These are phyloP conservation scores for Teratosphaeria epicoccoides DNA, from an alignment of 2,329 filamentous ascomycete genomes.

Conservation along the genomic window DNA sequence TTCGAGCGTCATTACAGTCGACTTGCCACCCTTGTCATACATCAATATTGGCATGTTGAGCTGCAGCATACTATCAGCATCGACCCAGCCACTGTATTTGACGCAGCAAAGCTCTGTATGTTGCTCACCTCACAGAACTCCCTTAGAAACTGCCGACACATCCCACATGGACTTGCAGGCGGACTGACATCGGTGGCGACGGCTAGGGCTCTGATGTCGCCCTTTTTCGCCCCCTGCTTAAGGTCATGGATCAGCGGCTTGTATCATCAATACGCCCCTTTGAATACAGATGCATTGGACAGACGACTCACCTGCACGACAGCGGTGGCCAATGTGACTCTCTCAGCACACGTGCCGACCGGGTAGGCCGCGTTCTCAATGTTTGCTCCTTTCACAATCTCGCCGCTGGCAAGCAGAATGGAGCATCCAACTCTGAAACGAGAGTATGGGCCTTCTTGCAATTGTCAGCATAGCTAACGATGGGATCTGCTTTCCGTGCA, in stretches of 20 bases:
- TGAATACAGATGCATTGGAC: no score
- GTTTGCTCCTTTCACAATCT: constrained; percentile 63
- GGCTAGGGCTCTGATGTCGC: constrained; percentile 64
- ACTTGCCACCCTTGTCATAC: constrained; percentile 75
- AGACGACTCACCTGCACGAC: constrained; percentile 40
- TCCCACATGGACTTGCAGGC: constrained; percentile 62
- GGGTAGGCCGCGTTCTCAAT: constrained; percentile 91
- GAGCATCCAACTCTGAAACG: constrained; percentile 82
- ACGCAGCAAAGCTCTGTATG: not conserved
- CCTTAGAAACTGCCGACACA: constrained; percentile 74
- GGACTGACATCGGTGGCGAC: constrained; percentile 63
- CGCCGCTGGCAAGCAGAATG: constrained; percentile 47
- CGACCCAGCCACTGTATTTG: not conserved
- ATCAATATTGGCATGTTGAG: constrained; percentile 66
- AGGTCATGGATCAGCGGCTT: not conserved
- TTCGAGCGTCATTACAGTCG: constrained; percentile 57
- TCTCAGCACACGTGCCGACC: constrained; percentile 89
- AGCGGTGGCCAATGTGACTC: constrained; percentile 76
- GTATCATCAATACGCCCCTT: not conserved
- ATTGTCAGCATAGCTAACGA: not conserved
- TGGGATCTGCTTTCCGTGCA: not conserved
- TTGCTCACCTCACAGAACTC: constrained; percentile 35
- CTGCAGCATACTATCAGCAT: constrained; percentile 6
- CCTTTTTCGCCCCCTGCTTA: constrained; percentile 29
- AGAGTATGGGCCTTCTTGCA: constrained; percentile 61